Percentiles rank a stretch among this genome's conserved stretches.
Conservation (phyloP, 352 stramenopile genomes). For the Phytophthora lateralis region DNA sequence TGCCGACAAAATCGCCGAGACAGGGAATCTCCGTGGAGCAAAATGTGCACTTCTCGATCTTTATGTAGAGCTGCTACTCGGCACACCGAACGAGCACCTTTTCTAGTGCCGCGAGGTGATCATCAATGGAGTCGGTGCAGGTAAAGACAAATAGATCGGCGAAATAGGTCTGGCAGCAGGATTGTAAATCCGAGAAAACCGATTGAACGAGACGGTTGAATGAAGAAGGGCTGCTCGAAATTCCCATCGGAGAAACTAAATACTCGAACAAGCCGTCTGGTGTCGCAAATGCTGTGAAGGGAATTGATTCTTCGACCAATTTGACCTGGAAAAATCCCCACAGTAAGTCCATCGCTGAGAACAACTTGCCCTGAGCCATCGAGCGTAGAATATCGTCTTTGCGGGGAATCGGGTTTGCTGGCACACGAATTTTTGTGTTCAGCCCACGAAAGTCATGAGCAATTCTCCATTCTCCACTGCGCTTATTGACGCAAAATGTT, state of each 20-base stretch:
- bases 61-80: slow-evolving; percentile 8
- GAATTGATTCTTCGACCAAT: not conserved
- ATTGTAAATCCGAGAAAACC: not conserved
- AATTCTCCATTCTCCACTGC: not conserved
- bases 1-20: slow-evolving; percentile 3
- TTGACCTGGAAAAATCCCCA: slow-evolving; percentile 17
- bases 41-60: slow-evolving; percentile 16
- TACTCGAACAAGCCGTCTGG: slow-evolving; percentile 17
- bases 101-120: slow-evolving; percentile 5
- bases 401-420: not conserved
- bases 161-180: slow-evolving; percentile 5
- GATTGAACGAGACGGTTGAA: slow-evolving; percentile 11
- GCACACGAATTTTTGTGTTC: not conserved
- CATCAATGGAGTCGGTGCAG: not conserved
- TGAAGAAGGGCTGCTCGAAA: slow-evolving; percentile 10
- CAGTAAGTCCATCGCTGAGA: slow-evolving; percentile 9
- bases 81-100: not conserved
- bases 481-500: not conserved
- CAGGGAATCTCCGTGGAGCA: slow-evolving; percentile 5
- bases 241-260: slow-evolving; percentile 11
- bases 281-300: slow-evolving; percentile 10
- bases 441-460: not conserved
- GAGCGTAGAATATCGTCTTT: not conserved
- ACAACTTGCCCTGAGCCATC: slow-evolving; percentile 1
- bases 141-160: slow-evolving; percentile 12